Conservation (phyloP, 495 filamentous ascomycete species). For the Aspergillus cavernicola region DNA sequence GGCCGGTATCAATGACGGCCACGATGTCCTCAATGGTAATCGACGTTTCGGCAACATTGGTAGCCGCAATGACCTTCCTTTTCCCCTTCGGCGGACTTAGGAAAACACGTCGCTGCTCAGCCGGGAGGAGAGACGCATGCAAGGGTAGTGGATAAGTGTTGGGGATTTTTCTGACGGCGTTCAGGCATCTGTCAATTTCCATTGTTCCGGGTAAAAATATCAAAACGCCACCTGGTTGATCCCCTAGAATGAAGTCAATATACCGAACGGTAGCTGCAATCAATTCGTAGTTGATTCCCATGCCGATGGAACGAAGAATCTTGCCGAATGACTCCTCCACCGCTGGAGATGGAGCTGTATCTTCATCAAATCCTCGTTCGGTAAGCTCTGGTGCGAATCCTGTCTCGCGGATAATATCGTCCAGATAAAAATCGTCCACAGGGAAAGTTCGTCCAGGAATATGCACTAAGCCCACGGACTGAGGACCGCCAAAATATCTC, state of each 20-base stretch:
- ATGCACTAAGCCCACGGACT: slow-evolving; percentile 70
- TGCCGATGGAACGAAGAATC: slow-evolving; percentile 69
- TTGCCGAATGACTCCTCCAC: slow-evolving; percentile 54
- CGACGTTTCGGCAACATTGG: slow-evolving; percentile 96
- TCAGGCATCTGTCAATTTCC: slow-evolving; percentile 82
- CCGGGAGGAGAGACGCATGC: slow-evolving; percentile 84
- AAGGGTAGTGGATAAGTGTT: slow-evolving; percentile 79
- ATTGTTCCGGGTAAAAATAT: slow-evolving; percentile 85
- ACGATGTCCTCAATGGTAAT: slow-evolving; percentile 98
- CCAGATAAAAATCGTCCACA: slow-evolving; percentile 84
- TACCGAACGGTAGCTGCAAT: slow-evolving; percentile 71
- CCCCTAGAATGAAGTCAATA: slow-evolving; percentile 71
- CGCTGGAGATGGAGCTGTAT: slow-evolving; percentile 31
- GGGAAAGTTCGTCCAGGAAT: slow-evolving; percentile 89
- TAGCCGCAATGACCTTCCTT: slow-evolving; percentile 88
- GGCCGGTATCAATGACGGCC: slow-evolving; percentile 90
- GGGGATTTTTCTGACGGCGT: slow-evolving; percentile 62
- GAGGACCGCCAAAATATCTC: slow-evolving; percentile 70
- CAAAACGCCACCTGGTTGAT: slow-evolving; percentile 76
- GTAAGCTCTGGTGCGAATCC: slow-evolving; percentile 56
- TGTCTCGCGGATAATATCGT: slow-evolving; percentile 79
- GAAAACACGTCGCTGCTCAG: slow-evolving; percentile 86
- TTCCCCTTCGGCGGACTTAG: slow-evolving; percentile 68
- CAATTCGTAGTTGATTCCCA: slow-evolving; percentile 89
- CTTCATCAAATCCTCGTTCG: slow-evolving; percentile 32